Percentiles rank a stretch among this genome's conserved stretches.
Conservation (phyloP, 2,329 filamentous ascomycete species). For the Penicillium vulpinum region DNA sequence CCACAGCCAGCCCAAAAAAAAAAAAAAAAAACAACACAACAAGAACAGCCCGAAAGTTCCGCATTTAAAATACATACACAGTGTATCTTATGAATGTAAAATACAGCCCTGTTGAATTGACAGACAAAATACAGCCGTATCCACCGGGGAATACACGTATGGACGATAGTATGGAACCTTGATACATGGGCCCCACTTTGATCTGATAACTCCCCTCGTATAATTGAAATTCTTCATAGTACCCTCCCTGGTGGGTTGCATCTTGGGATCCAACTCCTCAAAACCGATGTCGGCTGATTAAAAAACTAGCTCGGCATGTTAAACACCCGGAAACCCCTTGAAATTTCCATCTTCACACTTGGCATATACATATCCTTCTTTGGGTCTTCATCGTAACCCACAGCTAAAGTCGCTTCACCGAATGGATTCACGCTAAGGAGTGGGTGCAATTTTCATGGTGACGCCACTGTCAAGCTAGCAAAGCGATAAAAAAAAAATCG, state of each 20-base stretch:
- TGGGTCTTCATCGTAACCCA: neutral
- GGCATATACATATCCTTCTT: neutral
- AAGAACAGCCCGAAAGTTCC: too few species aligned
- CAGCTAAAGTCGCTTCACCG: slow-evolving; percentile 1
- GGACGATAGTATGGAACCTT: neutral
- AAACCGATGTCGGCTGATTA: slow-evolving; percentile 19
- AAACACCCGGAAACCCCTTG: slow-evolving; percentile 5
- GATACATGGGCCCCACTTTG: neutral
- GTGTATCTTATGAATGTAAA: neutral
- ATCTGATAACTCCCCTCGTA: slow-evolving; percentile 11
- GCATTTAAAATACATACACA: neutral
- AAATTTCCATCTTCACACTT: slow-evolving; percentile 3
- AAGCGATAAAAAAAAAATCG: slow-evolving; percentile 10
- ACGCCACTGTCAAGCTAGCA: neutral
- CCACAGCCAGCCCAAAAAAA: neutral
- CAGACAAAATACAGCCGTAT: neutral
- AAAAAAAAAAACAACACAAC: neutral
- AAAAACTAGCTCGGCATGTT: neutral
- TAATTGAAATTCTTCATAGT: slow-evolving; percentile 8
- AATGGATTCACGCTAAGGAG: slow-evolving; percentile 9
- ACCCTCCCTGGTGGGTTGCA: slow-evolving; percentile 1
- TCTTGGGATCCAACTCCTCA: slow-evolving; percentile 7
- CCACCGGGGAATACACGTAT: neutral
- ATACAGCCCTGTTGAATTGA: neutral
- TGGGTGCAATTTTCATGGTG: slow-evolving; percentile 7